Conservation (phyloP, 164 flowering plant species). For the Platanus orientalis region DNA sequence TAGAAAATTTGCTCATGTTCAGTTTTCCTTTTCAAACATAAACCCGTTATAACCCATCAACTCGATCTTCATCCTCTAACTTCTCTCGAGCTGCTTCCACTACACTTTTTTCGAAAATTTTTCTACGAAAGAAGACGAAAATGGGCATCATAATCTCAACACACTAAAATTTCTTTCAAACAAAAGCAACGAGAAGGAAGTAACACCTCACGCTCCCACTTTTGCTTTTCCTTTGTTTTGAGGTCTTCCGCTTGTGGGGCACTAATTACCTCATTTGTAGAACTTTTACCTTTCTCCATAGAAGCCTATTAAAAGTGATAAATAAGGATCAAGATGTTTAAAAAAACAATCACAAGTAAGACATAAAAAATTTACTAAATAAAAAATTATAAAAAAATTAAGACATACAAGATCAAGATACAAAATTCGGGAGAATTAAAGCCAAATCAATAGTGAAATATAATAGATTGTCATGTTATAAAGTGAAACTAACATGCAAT, state of each 20-base stretch:
- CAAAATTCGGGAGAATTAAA: no score
- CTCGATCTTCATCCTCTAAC: slow-evolving; percentile 61
- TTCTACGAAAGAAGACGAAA: slow-evolving; percentile 35
- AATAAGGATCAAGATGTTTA: not conserved
- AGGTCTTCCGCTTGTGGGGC: slow-evolving; percentile 80
- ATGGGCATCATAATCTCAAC: not conserved
- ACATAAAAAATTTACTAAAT: not conserved
- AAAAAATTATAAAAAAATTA: no score
- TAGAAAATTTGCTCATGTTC: no score
- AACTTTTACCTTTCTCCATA: slow-evolving; percentile 28
- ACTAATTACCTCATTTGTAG: slow-evolving; percentile 56
- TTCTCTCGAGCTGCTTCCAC: slow-evolving; percentile 90
- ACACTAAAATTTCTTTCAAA: not conserved
- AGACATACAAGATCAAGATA: not conserved
- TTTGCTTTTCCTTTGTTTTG: slow-evolving; percentile 80
- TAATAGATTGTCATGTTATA: not conserved
- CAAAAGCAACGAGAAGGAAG: not conserved
- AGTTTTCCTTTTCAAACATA: no score
- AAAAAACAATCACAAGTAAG: not conserved
- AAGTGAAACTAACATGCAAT: no score
- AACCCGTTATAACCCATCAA: slow-evolving; percentile 29
- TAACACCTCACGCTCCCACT: slow-evolving; percentile 79
- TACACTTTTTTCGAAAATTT: slow-evolving; percentile 80
- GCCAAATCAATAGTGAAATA: not conserved
- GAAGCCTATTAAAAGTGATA: slow-evolving; percentile 37